Evolutionary conservation across 495 filamentous ascomycete genomes (phyloP).

Genomic region (Podospora tetraspora): DNA sequence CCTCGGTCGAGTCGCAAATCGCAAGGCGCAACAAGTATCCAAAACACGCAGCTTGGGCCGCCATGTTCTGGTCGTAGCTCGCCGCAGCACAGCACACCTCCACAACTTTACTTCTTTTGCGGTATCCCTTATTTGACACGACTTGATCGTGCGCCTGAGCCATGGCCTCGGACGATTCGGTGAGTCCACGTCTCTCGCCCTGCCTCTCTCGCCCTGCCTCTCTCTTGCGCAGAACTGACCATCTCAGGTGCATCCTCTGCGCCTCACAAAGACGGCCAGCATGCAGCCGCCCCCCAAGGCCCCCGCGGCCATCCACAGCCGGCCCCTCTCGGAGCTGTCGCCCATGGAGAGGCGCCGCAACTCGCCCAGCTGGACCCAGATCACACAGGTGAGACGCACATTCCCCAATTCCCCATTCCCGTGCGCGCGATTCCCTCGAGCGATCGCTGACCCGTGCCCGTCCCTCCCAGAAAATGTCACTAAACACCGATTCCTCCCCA

Average conservation of each 20-base stretch:
- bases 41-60: not conserved
- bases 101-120: not conserved
- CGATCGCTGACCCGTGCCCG: constrained; percentile 19
- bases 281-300: constrained; percentile 42
- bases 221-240: not conserved
- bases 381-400: constrained; percentile 52
- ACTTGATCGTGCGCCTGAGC: constrained; percentile 10
- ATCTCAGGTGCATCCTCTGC: constrained; percentile 50
- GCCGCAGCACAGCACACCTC: not conserved
- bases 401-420: constrained; percentile 8
- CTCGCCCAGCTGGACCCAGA: constrained; percentile 71
- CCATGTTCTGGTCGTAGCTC: not conserved
- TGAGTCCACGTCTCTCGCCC: too few species aligned
- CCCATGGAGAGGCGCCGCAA: constrained; percentile 58
- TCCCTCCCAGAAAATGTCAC: constrained; percentile 40
- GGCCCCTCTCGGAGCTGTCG: constrained; percentile 54
- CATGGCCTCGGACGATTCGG: constrained; percentile 41
- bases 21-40: not conserved
- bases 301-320: constrained; percentile 37
- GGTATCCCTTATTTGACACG: not conserved
- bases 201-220: not conserved
- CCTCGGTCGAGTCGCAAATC: not conserved
- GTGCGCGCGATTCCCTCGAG: constrained; percentile 3
- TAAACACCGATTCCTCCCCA: constrained; percentile 63
- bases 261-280: constrained; percentile 51